Evolutionary conservation across 441 rosid species (phyloP).

Genomic region (Euphorbia corollata): DNA sequence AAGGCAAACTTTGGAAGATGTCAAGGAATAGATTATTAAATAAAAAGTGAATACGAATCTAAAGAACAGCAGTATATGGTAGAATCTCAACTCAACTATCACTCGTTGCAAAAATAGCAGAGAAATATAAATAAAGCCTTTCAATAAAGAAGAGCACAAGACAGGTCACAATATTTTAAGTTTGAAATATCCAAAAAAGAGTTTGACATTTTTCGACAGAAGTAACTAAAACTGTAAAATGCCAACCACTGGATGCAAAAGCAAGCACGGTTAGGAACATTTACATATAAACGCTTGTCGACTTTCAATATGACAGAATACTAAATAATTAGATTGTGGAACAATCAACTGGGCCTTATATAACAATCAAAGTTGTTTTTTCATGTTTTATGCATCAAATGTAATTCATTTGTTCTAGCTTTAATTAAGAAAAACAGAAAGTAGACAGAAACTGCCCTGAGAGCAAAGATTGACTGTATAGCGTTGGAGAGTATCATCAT

Average conservation of each 20-base stretch:
- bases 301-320: neutral
- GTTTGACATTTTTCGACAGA: neutral
- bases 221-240: neutral
- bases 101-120: neutral
- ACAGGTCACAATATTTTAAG: neutral
- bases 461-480: neutral
- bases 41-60: no score
- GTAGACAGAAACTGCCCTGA: neutral
- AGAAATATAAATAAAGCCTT: neutral
- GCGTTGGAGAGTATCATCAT: neutral
- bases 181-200: neutral
- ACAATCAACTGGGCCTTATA: neutral
- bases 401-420: no score
- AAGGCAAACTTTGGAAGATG: no score
- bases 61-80: neutral
- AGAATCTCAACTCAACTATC: neutral
- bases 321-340: neutral
- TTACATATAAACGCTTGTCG: neutral
- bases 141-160: neutral
- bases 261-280: neutral
- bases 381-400: no score
- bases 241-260: conserved; percentile 1
- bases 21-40: no score
- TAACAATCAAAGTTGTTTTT: no score
- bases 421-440: neutral